Percentiles rank a stretch among this genome's conserved stretches.
These are phyloP conservation scores for Mortierella sp. DNA, from an alignment of 371 early-diverging fungal genomes.

Conservation along the genomic window DNA sequence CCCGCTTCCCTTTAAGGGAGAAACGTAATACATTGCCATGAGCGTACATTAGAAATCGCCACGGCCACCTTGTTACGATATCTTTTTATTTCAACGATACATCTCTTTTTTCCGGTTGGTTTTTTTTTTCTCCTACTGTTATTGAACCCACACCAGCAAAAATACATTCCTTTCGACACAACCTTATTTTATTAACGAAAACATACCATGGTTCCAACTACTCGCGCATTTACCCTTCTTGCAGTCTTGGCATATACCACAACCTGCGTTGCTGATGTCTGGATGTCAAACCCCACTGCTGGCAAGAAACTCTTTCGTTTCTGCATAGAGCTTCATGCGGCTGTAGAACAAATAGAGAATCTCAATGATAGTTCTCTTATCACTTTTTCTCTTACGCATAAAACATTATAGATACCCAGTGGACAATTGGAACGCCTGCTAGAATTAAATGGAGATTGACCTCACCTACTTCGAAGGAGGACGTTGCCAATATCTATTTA, in stretches of 20 bases:
- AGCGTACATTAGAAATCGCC: no score
- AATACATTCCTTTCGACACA: background rate
- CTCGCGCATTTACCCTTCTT: slow-evolving; percentile 7
- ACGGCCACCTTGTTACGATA: background rate
- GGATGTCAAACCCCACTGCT: slow-evolving; percentile 15
- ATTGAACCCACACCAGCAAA: background rate
- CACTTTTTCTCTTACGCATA: background rate
- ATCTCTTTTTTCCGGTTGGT: background rate
- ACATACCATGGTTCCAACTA: slow-evolving; percentile 4
- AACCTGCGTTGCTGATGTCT: slow-evolving; percentile 22
- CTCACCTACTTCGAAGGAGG: background rate
- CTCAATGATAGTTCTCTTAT: no score
- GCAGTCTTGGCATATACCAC: slow-evolving; percentile 18
- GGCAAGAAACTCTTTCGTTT: slow-evolving; percentile 7
- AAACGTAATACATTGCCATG: no score
- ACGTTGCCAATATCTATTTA: slow-evolving; percentile 21
- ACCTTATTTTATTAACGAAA: background rate
- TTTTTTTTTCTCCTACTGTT: background rate
- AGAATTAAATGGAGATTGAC: slow-evolving; percentile 29
- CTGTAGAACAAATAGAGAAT: no score
- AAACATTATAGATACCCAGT: slow-evolving; percentile 18
- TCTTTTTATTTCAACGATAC: background rate
- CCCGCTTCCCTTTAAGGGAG: background rate
- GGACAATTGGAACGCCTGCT: slow-evolving; percentile 25
- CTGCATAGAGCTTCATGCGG: background rate